Conservation (phyloP, 2,329 filamentous ascomycete genomes). For the Ophiostoma tasmaniense region DNA sequence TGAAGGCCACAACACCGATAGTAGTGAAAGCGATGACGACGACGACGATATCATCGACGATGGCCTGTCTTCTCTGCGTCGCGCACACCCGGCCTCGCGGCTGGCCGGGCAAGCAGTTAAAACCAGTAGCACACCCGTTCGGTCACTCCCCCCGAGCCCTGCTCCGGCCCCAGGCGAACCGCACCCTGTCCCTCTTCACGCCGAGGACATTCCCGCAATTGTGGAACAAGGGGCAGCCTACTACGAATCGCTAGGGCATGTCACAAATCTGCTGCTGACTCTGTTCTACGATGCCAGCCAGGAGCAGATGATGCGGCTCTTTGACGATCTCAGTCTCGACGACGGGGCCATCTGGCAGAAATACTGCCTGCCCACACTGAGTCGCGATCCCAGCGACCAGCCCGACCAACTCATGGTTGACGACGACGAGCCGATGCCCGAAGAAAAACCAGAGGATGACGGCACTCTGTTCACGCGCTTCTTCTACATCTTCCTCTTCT, state of each 20-base stretch:
- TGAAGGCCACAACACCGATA: neutral
- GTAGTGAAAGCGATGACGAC: neutral
- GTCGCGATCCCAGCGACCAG: neutral
- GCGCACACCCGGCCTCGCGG: neutral
- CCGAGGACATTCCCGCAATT: constrained; percentile 16
- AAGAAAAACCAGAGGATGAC: constrained; percentile 4
- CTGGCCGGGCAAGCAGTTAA: neutral
- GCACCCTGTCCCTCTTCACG: neutral
- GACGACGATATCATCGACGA: neutral
- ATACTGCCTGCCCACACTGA: constrained; percentile 13
- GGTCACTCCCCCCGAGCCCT: neutral
- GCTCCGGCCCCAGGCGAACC: neutral
- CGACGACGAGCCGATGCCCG: neutral
- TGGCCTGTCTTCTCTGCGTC: neutral
- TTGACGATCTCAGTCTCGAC: neutral
- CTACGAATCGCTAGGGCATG: constrained; percentile 16
- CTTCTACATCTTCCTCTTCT: constrained; percentile 22
- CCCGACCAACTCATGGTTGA: neutral
- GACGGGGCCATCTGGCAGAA: constrained; percentile 15
- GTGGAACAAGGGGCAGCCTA: constrained; percentile 11
- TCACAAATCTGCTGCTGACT: constrained; percentile 18
- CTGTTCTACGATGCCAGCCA: constrained; percentile 13
- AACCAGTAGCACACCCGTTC: neutral
- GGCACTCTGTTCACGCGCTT: constrained; percentile 20
- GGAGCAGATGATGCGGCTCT: constrained; percentile 12